phyloP scores from a whole-genome alignment of 2,329 filamentous ascomycete genomes.

The Ascosphaera pollenicola region DNA sequence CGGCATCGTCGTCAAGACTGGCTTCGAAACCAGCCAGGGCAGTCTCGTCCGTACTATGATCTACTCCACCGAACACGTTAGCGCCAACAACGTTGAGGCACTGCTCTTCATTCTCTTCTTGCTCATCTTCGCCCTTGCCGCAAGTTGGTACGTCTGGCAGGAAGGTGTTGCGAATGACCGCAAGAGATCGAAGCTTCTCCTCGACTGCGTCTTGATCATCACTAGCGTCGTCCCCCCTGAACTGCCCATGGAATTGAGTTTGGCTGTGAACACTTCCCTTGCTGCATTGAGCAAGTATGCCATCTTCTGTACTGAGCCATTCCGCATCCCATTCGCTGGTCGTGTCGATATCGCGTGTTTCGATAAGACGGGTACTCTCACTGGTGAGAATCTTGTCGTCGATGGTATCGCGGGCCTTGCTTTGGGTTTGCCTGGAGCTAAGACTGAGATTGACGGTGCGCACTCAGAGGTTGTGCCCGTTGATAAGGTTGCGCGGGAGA shows the following conservation, averaged over 20 bases:
- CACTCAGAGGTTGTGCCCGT: slow-evolving; percentile 60
- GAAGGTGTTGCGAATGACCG: slow-evolving; percentile 87
- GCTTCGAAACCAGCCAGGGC: slow-evolving; percentile 95
- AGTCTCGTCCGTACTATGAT: slow-evolving; percentile 98
- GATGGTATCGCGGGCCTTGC: slow-evolving; percentile 85
- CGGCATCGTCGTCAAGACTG: slow-evolving; percentile 88
- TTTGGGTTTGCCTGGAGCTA: slow-evolving; percentile 43
- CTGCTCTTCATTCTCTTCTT: slow-evolving; percentile 96
- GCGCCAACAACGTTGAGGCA: slow-evolving; percentile 92
- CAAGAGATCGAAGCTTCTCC: slow-evolving; percentile 88
- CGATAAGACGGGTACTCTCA: slow-evolving; percentile 94
- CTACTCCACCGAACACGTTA: slow-evolving; percentile 94
- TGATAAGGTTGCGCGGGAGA: slow-evolving; percentile 49
- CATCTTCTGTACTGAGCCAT: slow-evolving; percentile 97
- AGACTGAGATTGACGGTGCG: slow-evolving; percentile 55
- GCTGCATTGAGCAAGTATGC: slow-evolving; percentile 85
- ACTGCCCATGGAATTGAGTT: slow-evolving; percentile 88
- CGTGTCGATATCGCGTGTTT: slow-evolving; percentile 94
- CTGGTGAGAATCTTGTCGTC: slow-evolving; percentile 88
- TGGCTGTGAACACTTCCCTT: slow-evolving; percentile 94
- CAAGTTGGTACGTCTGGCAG: slow-evolving; percentile 97
- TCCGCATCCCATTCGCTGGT: slow-evolving; percentile 90
- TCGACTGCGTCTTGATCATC: slow-evolving; percentile 93
- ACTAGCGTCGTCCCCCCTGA: slow-evolving; percentile 98
- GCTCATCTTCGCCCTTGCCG: slow-evolving; percentile 84